Conservation (phyloP, 179 eudicot genomes). For the Beta macrorhiza region DNA sequence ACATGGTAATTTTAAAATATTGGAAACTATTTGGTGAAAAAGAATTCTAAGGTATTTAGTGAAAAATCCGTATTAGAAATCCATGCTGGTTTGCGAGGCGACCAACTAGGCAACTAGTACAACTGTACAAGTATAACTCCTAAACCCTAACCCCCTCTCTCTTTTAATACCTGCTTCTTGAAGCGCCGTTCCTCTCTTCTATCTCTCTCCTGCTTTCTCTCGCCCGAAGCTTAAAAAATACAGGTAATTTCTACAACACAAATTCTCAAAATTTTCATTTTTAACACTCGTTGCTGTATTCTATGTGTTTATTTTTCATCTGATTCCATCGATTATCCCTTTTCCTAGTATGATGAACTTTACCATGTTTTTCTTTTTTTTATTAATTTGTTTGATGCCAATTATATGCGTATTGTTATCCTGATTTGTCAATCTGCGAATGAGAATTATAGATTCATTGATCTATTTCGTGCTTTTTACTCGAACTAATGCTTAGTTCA, state of each 20-base stretch:
- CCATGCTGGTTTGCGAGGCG: no score
- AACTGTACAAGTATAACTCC: neutral
- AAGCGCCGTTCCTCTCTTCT: neutral
- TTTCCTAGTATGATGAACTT: neutral
- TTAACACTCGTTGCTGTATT: neutral
- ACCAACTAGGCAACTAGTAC: no score
- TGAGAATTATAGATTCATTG: no score
- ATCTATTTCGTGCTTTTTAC: no score
- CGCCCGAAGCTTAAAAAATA: neutral
- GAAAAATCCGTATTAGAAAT: no score
- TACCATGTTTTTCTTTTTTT: neutral
- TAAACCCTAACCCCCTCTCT: neutral
- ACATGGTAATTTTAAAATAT: no score
- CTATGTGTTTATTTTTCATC: neutral
- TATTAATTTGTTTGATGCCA: no score
- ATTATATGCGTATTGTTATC: no score
- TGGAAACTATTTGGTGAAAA: no score
- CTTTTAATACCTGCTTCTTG: neutral
- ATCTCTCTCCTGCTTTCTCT: neutral
- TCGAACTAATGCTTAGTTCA: no score
- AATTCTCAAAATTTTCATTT: neutral
- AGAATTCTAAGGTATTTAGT: no score
- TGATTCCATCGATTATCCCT: neutral
- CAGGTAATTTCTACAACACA: neutral
- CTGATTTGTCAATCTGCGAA: no score